Base-by-base conservation (phyloP, 805 yeast genomes). In the Lipomyces lipofer region DNA sequence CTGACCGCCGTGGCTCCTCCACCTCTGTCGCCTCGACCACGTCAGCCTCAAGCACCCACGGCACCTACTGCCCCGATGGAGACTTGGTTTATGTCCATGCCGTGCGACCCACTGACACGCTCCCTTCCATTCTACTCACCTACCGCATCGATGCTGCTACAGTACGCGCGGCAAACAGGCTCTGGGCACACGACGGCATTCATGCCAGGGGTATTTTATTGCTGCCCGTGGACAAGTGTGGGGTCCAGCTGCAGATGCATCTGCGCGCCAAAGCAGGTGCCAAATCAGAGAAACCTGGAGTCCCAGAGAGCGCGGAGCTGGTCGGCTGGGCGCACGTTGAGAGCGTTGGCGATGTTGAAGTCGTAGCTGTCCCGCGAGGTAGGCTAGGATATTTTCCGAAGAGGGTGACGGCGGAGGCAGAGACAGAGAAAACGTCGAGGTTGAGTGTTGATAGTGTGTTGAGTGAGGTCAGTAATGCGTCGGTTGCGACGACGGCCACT, bases 141-240 rank as follows among this genome's bases (percentile, higher is more conserved):
- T 63, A 63, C 44, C 44, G 52, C 19, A 48, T 55, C 19, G 48
- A 64, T 15, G 54, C 62, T 9, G 47, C 58, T 1, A 28, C 46
- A 13, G 33, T 63, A 13, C 46, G 54, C 13, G 36, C 44, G 35
- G 58, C 65, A 5, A 63, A 63, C 47, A 50, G 65, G 6, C 45
- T 63, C 28, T 62, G 65, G 65, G 45, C 59, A 4, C 44, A 57
- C 42, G 65, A 63, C 51, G 27, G 58, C 12, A 61, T 63, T 45
- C 65, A 63, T n/a, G 33, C 59, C 27, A 61, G 63, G 27, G 42
- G 54, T 9, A 25, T 62, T 2, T 36, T 63, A 28, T 15, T 63
- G 28, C 19, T 63, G 12, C 65, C 65, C 8, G 59, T 43, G 27
- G 59, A 56, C 39, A 44, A 58, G 22, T 62, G 65, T 49, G 51